A percentile compares a stretch with the other conserved stretches of the same genome.
phyloP scores from a whole-genome alignment of 139 green algal genomes.

The Tetradesmus lagerheimii region DNA sequence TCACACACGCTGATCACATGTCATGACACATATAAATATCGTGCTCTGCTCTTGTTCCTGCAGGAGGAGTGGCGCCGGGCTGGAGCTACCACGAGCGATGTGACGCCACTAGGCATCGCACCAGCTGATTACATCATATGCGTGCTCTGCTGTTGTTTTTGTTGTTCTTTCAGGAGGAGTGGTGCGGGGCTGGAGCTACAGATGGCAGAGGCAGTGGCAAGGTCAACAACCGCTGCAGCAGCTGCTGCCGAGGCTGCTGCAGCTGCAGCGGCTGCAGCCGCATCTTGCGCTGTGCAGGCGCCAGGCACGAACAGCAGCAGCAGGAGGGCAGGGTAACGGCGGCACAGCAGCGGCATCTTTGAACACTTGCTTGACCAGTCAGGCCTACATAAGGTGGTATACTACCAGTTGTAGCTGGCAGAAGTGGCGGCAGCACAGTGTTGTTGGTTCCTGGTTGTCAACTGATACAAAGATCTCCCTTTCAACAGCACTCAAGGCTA shows the following conservation, averaged over 20 bases:
- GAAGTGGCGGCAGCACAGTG: neutral
- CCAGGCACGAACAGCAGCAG: neutral
- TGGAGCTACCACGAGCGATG: no score
- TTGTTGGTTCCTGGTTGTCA: no score
- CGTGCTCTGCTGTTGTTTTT: neutral
- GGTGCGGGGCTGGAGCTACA: neutral
- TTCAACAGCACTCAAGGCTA: no score
- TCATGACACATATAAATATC: no score
- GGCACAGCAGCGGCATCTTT: neutral
- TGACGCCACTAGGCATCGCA: no score
- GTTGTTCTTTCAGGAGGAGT: neutral
- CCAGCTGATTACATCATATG: no score
- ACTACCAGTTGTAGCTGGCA: neutral
- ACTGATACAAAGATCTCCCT: no score
- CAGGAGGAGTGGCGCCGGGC: no score
- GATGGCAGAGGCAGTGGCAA: constrained; percentile 37
- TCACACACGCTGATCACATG: no score
- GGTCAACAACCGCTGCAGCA: constrained; percentile 26
- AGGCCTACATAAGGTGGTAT: no score
- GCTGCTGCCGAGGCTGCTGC: constrained; percentile 21
- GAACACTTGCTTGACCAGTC: no score
- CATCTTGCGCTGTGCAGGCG: neutral
- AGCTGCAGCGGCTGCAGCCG: constrained; percentile 12
- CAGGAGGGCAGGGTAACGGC: neutral
- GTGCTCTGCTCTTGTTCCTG: no score